Base-by-base conservation (phyloP, 192 early-diverging fungal species). In the Bifiguratus adelaidae region DNA sequence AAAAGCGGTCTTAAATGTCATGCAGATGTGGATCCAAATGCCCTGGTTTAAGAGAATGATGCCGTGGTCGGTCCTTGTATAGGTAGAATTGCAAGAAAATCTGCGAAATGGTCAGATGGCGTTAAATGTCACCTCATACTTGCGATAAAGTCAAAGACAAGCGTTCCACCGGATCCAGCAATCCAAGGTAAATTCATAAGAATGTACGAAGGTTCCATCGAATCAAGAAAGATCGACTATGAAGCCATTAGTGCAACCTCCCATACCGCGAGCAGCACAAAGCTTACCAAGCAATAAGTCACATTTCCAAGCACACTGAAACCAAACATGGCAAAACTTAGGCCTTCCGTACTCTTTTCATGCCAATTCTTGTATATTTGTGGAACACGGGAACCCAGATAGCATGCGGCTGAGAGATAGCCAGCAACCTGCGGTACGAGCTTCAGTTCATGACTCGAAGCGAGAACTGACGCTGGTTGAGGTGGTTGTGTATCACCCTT, bases 351-450 rank as follows among this genome's bases (percentile, higher is more conserved):
- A 8, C 73, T 78, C 58, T 80, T 75, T 30, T 74, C 70, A 20
- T 63, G 56, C 56, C 67, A 80, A 64, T 92, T 92, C 70, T 82
- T 78, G 40, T 81, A 67, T 26, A 92, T 88, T 51, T 92, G 89
- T 4, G 89, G 89, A 32, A 89, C 66, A 34, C 88, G 78, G 3
- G 78, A 73, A 20, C 77, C 67, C 8, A 83, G 68, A 52, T 88
- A 91, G 7, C 86, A 57, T 7, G 76, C 37, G 0, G 85, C 86
- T 42, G 82, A 83, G 4, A 65, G 60, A 70, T 82, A 91, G 12
- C 85, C 88, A 20, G 86, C 71, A 5, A 82, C 33, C 47, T 88
- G 76, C 12, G 82, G 75, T 11, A 84, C 29, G 1, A 48, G 24
- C 20, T 59, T 47, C 8, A 47, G 40, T 15, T 59, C 45, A 1